Base-by-base conservation (phyloP, 768 basidiomycete species). In the Gyrodon lividus region DNA sequence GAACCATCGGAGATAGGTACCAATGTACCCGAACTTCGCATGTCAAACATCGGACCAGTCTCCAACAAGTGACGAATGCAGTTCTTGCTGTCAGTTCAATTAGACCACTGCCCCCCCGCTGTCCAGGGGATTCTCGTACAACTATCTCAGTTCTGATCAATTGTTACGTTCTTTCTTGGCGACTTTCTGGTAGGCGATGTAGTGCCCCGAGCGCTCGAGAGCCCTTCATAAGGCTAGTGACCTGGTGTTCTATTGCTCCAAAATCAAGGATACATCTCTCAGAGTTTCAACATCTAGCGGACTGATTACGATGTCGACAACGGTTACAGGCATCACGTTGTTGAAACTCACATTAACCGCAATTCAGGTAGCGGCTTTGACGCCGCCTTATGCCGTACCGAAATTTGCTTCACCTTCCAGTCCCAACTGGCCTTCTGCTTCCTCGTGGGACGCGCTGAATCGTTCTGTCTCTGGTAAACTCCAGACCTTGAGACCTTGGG, bases 401-500 rank as follows among this genome's bases (percentile, higher is more conserved):
- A 9, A 19, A 7, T 37, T 37, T 17, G 35, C 35, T 37, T 37
- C 35, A 19, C 35, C 35, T 37, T 37, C n/a, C 17, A 17, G 35
- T 8, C 35, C 16, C 17, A 5, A 37, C n/a, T 46, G 23, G 41
- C 41, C 41, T 17, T 42, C 22, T 2, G 13, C 22, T 35, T 35
- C 30, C 16, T 19, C 40, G 12, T 52, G 51, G 51, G 28, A 24
- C 13, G 19, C 33, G 6, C 39, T 52, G 19, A 52, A 52, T 22
- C 12, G 30, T 22, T 48, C 51, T 6, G 28, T 52, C 6, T n/a
- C 14, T 8, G 51, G 51, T 39, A 34, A 39, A 17, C 46, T 53
- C 9, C 26, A 48, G 10, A 5, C 13, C 6, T 34, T 53, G 33
- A 39, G 52, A 24, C 52, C 52, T 24, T 53, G 52, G 52, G 47